Base-by-base conservation (phyloP, 2,329 filamentous ascomycete genomes). In the Xylariaceae sp. region DNA sequence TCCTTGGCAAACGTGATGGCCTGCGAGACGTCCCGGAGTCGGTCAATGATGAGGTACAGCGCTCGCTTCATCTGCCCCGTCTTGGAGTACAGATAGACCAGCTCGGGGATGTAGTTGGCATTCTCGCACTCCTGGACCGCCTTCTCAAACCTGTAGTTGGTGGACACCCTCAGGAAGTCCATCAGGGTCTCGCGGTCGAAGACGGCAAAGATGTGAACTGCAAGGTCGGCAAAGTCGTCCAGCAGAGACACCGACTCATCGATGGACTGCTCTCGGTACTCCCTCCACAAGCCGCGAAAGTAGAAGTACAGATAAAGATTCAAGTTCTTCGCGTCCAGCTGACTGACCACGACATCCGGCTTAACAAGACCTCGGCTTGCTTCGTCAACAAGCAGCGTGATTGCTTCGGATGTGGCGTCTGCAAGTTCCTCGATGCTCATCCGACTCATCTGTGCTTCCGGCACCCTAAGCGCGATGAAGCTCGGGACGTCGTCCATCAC, bases 51-150 rank as follows among this genome's bases (percentile, higher is more conserved):
- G 32, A 98, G 74, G 49, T 83, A 89, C 3, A 98, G 67, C 0
- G 93, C 93, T 10, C 84, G 79, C 58, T 95, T 94, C 48, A 87
- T 92, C 57, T 95, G 81, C 0, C 92, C 92, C 0, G 88, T 96
- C 57, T 95, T 95, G 39, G 88, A 93, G 50, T 96, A 83, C 2
- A 98, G 75, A 52, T 92, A 92, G 11, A 98, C 90, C n/a, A 96
- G 74, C 56, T 98, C 92, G 23, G 87, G 83, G 30, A 93, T 83
- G 58, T 84, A 96, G 45, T 82, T 78, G 45, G 76, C 73, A 11
- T 70, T 64, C 58, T 96, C 88, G 53, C 92, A 98, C 49, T 93
- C 77, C 71, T 65, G 74, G 43, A 63, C 83, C 57, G 62, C 86
- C 63, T 77, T 81, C 50, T 92, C 87, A 47, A 94, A 88, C n/a